These are phyloP conservation scores for Clonostachys solani DNA, from an alignment of 2,329 filamentous ascomycete genomes.

Conservation along the genomic window DNA sequence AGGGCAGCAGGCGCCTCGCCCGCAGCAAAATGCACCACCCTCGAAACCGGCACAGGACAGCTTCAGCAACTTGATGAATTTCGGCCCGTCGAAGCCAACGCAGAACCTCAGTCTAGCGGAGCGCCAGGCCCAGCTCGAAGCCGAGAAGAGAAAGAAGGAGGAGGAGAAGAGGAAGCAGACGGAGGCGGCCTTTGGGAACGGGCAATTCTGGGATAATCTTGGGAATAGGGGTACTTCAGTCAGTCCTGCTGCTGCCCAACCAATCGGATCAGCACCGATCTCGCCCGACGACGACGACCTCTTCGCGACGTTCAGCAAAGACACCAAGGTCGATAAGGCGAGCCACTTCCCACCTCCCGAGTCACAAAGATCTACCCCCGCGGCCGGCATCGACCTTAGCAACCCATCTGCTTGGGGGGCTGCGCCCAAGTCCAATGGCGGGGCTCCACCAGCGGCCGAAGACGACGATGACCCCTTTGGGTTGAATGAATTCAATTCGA, in stretches of 20 bases:
- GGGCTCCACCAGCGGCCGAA: slow-evolving; percentile 20
- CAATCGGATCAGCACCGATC: background rate
- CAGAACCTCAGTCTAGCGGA: slow-evolving; percentile 76
- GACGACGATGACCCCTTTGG: slow-evolving; percentile 92
- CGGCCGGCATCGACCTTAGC: slow-evolving; percentile 43
- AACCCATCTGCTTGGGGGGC: slow-evolving; percentile 48
- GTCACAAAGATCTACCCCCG: slow-evolving; percentile 38
- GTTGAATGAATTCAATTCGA: slow-evolving; percentile 57
- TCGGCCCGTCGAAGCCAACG: slow-evolving; percentile 48
- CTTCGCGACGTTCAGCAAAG: slow-evolving; percentile 63
- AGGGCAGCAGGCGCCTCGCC: slow-evolving; percentile 19
- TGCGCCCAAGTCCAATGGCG: slow-evolving; percentile 11
- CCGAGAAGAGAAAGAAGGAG: slow-evolving; percentile 67
- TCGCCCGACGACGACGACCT: slow-evolving; percentile 53
- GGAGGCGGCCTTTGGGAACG: slow-evolving; percentile 74
- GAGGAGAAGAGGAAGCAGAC: slow-evolving; percentile 67
- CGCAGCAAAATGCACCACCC: slow-evolving; percentile 20
- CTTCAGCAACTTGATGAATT: slow-evolving; percentile 72
- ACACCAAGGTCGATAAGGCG: slow-evolving; percentile 63
- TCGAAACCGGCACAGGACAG: slow-evolving; percentile 60
- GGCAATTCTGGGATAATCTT: slow-evolving; percentile 71
- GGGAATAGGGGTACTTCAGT: slow-evolving; percentile 48
- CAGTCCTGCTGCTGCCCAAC: slow-evolving; percentile 18
- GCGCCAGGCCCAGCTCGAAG: slow-evolving; percentile 64
- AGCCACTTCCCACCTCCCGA: slow-evolving; percentile 57